Evolutionary conservation across 257 asterid species (phyloP), one percentile per base, ranked within the genome.

Genomic region (Salvia miltiorrhiza): DNA sequence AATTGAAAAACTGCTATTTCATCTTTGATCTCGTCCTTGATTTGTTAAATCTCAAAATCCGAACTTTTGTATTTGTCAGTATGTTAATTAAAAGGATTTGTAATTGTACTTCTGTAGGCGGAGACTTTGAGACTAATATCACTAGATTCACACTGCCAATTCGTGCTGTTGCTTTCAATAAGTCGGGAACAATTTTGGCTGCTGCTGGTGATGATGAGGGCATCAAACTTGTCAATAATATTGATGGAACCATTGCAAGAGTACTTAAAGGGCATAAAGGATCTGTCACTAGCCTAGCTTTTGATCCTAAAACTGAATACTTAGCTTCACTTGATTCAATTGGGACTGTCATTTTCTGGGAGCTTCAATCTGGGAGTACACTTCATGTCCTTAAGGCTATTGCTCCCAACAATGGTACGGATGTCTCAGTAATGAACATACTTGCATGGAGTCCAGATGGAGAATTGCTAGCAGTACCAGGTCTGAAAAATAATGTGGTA

Each of bases 151-250:
- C 97, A 4, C 74, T 94, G 79, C 99, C 99, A 7, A 84, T 94
- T 40, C 96, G 95, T 49, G 69, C 88, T 53, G 86, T 91, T 73
- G 86, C 97, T 73, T 94, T 94, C 86, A 94, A 89, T 56, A 89
- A 86, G 80, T 89, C 97, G 0, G 97, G 97, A 44, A 70, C 90
- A 43, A 78, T 94, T 86, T 86, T 94, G 79, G 99, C 97, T 70
- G 95, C 97, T 33, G 97, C 92, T 72, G 99, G 97, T 13, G 99
- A 94, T 77, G 99, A 82, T 48, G 99, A 91, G 63, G 97, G 96
- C 66, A 86, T 94, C 73, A 94, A 91, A 82, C 96, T 94, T 74
- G 87, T 94, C 47, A 87, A 91, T 70, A 91, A 97, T 32, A 79
- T 91, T 70, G 99, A 94, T 77, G 97, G 99, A 47, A 83, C 95